A percentile compares a stretch with the other conserved stretches of the same genome.
phyloP scores from a whole-genome alignment of 441 rosid genomes.

The Syzygium syzygioides region DNA sequence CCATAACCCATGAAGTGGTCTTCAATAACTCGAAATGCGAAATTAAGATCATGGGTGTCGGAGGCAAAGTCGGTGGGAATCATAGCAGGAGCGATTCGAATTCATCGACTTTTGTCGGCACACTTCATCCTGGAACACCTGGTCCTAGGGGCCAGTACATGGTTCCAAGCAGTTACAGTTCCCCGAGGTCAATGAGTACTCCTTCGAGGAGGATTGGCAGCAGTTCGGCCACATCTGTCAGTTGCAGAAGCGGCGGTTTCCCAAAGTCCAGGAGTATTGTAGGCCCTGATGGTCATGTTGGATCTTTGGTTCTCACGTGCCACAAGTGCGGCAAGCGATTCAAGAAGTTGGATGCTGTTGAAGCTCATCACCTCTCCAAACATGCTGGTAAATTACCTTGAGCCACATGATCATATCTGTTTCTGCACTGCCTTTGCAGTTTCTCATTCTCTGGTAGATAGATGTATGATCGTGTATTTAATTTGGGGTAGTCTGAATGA shows the following conservation, averaged over 20 bases:
- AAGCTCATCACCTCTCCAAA: slow-evolving; percentile 42
- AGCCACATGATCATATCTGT: background rate
- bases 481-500: background rate
- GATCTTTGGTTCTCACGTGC: slow-evolving; percentile 24
- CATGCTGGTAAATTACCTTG: slow-evolving; percentile 42
- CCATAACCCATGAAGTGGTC: slow-evolving; percentile 25
- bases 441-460: background rate
- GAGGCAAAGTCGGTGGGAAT: background rate
- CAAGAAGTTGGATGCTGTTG: slow-evolving; percentile 39
- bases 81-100: background rate
- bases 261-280: slow-evolving; percentile 2
- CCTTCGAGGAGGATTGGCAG: slow-evolving; percentile 14
- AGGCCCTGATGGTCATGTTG: slow-evolving; percentile 9
- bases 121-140: slow-evolving; percentile 25
- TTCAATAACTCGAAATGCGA: slow-evolving; percentile 25
- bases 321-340: slow-evolving; percentile 38
- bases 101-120: slow-evolving; percentile 16
- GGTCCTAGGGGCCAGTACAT: slow-evolving; percentile 12
- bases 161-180: background rate
- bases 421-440: background rate
- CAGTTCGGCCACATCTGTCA: background rate
- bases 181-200: slow-evolving; percentile 6
- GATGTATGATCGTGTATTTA: background rate
- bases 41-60: slow-evolving; percentile 19
- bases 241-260: background rate